Conservation (phyloP, 106 monocot genomes). For the Xerophyta viscosa region DNA sequence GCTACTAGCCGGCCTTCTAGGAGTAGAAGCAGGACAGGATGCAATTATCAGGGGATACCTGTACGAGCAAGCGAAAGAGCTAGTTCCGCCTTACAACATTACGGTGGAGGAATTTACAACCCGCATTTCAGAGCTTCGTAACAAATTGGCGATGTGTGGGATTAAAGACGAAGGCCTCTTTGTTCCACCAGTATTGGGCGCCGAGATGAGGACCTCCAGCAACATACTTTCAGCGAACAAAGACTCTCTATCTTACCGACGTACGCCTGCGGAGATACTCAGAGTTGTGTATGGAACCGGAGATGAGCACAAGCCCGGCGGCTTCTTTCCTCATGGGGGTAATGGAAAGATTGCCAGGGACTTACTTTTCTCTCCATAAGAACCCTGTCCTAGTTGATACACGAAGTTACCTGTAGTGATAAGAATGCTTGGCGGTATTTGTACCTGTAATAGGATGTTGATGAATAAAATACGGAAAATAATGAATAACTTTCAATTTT, state of each 20-base stretch:
- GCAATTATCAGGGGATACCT: conserved; percentile 31
- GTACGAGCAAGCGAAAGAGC: conserved; percentile 12
- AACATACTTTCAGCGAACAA: conserved; percentile 10
- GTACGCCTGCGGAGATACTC: conserved; percentile 12
- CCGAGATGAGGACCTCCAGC: conserved; percentile 10
- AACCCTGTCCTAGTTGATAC: too few relatives aligned
- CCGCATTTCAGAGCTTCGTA: conserved; percentile 1
- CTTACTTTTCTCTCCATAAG: not conserved
- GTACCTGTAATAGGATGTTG: too few relatives aligned
- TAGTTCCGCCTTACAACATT: conserved; percentile 21
- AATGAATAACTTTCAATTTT: too few relatives aligned
- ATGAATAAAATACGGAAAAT: too few relatives aligned
- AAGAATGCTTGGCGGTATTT: too few relatives aligned
- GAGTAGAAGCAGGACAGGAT: conserved; percentile 43
- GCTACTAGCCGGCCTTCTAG: conserved; percentile 38
- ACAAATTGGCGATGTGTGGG: conserved; percentile 8
- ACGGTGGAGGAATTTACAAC: conserved; percentile 14
- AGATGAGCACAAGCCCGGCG: conserved; percentile 1
- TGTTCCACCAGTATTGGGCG: not conserved
- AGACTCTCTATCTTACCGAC: conserved; percentile 6
- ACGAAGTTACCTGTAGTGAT: too few relatives aligned
- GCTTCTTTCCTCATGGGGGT: conserved; percentile 6
- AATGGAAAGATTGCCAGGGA: conserved; percentile 12
- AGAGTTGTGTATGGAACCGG: conserved; percentile 6
- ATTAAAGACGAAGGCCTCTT: conserved; percentile 12